A percentile compares a stretch with the other conserved stretches of the same genome.
phyloP scores from a whole-genome alignment of 2,329 filamentous ascomycete genomes.

The Podosphaera fusca region DNA sequence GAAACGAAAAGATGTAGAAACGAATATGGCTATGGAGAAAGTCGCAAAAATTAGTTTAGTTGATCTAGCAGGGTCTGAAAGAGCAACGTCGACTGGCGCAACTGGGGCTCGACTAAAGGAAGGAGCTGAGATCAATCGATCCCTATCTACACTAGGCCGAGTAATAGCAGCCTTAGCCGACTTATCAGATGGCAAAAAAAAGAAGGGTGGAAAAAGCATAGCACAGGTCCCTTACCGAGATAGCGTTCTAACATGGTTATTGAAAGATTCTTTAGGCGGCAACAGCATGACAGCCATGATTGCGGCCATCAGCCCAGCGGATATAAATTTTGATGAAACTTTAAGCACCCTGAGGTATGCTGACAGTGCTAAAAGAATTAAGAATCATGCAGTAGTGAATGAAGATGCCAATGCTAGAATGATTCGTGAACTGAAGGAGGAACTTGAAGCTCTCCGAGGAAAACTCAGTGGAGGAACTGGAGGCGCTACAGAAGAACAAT shows the following conservation, averaged over 20 bases:
- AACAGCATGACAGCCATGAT: slow-evolving; percentile 99
- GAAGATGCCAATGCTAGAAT: slow-evolving; percentile 97
- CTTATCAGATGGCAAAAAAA: slow-evolving; percentile 64
- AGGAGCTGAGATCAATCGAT: slow-evolving; percentile 95
- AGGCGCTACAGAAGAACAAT: slow-evolving; percentile 51
- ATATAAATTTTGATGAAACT: slow-evolving; percentile 98
- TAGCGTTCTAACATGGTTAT: slow-evolving; percentile 81
- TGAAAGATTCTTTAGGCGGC: slow-evolving; percentile 90
- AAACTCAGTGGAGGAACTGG: slow-evolving; percentile 47
- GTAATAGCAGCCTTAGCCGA: slow-evolving; percentile 93
- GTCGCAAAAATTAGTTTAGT: slow-evolving; percentile 95
- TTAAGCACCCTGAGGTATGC: slow-evolving; percentile 88
- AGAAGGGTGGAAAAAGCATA: slow-evolving; percentile 43
- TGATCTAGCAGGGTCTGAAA: slow-evolving; percentile 89
- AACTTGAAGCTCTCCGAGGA: slow-evolving; percentile 61
- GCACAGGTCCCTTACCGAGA: slow-evolving; percentile 86
- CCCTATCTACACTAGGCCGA: slow-evolving; percentile 82
- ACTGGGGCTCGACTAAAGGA: slow-evolving; percentile 90
- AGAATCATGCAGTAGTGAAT: slow-evolving; percentile 98
- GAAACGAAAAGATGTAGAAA: slow-evolving; percentile 74
- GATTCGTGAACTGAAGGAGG: slow-evolving; percentile 95
- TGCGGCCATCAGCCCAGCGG: slow-evolving; percentile 88
- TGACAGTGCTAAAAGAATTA: slow-evolving; percentile 94
- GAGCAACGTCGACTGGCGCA: slow-evolving; percentile 90
- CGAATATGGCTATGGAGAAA: slow-evolving; percentile 93